Percentiles rank a stretch among this genome's conserved stretches.
These are phyloP conservation scores for Hirschfeldia incana DNA, from an alignment of 345 rosid species.

Conservation along the genomic window DNA sequence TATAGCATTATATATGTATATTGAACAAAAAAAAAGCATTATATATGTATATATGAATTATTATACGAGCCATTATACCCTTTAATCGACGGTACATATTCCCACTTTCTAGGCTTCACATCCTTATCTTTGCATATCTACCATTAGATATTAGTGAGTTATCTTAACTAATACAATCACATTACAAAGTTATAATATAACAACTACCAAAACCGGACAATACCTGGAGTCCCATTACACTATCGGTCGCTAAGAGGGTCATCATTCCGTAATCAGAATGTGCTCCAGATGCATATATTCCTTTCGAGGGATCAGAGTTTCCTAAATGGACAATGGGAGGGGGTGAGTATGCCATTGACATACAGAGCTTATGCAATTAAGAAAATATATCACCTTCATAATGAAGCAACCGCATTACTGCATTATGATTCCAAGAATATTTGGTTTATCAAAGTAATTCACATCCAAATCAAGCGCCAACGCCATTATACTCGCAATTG, in stretches of 20 bases:
- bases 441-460: slow-evolving; percentile 75
- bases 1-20: background rate
- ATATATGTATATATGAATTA: background rate
- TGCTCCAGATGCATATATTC: slow-evolving; percentile 85
- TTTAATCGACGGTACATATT: slow-evolving; percentile 63
- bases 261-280: slow-evolving; percentile 85
- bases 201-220: background rate
- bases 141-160: background rate
- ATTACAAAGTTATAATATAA: background rate
- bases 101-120: slow-evolving; percentile 67
- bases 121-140: slow-evolving; percentile 86
- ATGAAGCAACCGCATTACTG: slow-evolving; percentile 64
- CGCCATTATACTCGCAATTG: slow-evolving; percentile 68
- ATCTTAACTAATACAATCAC: background rate
- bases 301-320: slow-evolving; percentile 64
- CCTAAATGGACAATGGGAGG: background rate
- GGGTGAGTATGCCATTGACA: background rate
- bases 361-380: slow-evolving; percentile 26
- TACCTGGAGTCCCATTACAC: slow-evolving; percentile 74
- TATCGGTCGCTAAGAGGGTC: slow-evolving; percentile 75
- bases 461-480: slow-evolving; percentile 73
- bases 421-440: slow-evolving; percentile 82
- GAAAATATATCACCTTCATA: slow-evolving; percentile 52
- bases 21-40: too few relatives aligned
- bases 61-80: slow-evolving; percentile 46